Base-by-base conservation (phyloP, 2,329 filamentous ascomycete species). In the Metarhizium sp. region DNA sequence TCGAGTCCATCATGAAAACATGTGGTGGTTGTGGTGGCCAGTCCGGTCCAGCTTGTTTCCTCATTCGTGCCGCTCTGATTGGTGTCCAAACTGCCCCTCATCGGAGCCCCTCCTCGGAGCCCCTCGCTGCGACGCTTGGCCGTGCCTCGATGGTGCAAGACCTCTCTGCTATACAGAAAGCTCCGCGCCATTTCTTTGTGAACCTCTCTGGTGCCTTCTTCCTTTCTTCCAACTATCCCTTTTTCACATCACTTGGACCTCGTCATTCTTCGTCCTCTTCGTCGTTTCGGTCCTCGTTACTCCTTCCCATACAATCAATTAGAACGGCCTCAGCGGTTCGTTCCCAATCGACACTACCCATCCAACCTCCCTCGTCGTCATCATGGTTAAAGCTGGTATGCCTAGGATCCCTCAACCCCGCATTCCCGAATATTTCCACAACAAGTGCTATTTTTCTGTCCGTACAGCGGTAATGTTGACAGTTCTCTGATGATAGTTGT, bases 301-400 rank as follows among this genome's bases (percentile, higher is more conserved):
- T 48, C 14, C 14, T 48, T 11, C 43, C 3, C 45, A 16, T 30
- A 48, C 42, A 45, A 20, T 20, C 42, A 45, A 20, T 20, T 14
- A 40, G 11, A 40, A 40, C 38, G 1, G 38, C 38, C 5, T 40
- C 13, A 5, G 11, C 13, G 32, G 32, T 40, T n/a, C n/a, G 30
- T 34, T 20, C 14, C 10, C n/a, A 16, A 14, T 45, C 34, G 8
- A 38, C 40, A 18, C 16, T 18, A 16, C 16, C 20, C n/a, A 47
- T 46, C 18, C 16, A 42, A n/a, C 20, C 45, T 13, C 25, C 48
- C 20, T 50, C 48, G 8, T 18, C 45, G 51, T 65, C 66, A 72
- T 65, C 62, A 83, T 83, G 80, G 80, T 83, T 64, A 84, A 84
- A 73, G 80, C 80, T 72, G 80, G 80, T 83, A 76, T 63, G 38